Percentiles rank a stretch among this genome's conserved stretches.
phyloP scores from a whole-genome alignment of 2,329 filamentous ascomycete species.

The Penicillium psychrosexuale region DNA sequence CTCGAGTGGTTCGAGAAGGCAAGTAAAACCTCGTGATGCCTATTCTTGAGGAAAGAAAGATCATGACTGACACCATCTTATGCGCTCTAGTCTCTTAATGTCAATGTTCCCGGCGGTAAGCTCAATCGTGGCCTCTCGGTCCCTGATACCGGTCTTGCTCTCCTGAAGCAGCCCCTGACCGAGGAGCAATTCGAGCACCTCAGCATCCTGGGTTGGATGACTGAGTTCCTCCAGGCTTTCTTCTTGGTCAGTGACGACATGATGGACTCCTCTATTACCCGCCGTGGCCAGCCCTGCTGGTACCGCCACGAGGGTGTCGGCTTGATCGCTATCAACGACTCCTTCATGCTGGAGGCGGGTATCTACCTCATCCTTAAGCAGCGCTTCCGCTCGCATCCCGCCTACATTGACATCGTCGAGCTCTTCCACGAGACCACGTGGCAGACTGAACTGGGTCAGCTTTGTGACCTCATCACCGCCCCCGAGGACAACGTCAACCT shows the following conservation, averaged over 20 bases:
- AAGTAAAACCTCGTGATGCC: constrained; percentile 19
- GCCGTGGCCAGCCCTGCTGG: constrained; percentile 93
- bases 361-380: constrained; percentile 94
- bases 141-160: constrained; percentile 79
- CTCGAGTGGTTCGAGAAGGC: constrained; percentile 85
- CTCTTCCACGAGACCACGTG: constrained; percentile 92
- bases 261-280: constrained; percentile 94
- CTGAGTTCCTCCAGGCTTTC: constrained; percentile 96
- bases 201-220: constrained; percentile 91
- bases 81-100: constrained; percentile 65
- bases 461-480: constrained; percentile 90
- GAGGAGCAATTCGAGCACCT: constrained; percentile 84
- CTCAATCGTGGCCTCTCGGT: constrained; percentile 99
- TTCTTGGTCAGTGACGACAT: constrained; percentile 99
- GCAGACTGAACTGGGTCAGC: constrained; percentile 93
- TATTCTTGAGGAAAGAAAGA: too few species aligned
- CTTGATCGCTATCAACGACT: constrained; percentile 97
- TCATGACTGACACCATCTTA: constrained; percentile 2
- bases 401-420: constrained; percentile 88
- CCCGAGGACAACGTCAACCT: constrained; percentile 92
- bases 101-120: constrained; percentile 90
- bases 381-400: constrained; percentile 81
- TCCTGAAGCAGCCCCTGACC: constrained; percentile 68
- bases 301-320: constrained; percentile 86
- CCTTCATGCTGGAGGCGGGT: constrained; percentile 86